Base-by-base conservation (phyloP, 495 filamentous ascomycete genomes). In the Articulospora tetracladia region DNA sequence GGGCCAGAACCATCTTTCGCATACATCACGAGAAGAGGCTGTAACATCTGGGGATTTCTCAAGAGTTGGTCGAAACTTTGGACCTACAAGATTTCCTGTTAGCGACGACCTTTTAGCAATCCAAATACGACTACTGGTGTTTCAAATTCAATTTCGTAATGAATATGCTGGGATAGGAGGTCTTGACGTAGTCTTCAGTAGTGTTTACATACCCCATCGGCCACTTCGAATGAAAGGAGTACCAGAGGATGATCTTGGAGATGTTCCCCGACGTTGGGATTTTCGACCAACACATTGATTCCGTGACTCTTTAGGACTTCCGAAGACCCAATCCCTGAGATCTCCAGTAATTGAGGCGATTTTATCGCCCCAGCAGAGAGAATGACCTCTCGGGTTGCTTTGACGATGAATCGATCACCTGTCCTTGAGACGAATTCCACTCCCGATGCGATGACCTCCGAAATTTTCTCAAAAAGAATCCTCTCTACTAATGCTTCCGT, bases 221-320 rank as follows among this genome's bases (percentile, higher is more conserved):
- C 48, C n/a, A n/a, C n/a, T 27, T 52, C 48, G 48, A 52, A 52
- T 23, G n/a, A n/a, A 27, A 55, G 28, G 17, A 32, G 28, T 13
- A 19, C 4, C 17, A 39, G 7, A 36, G 27, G 2, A 20, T 86
- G 83, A 66, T 86, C 82, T 61, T 84, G 82, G 75, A 84, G 83
- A 69, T 86, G 84, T 22, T 79, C 74, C 59, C 83, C 83, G 48
- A 86, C 80, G 47, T 81, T 81, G 0, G 82, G 81, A 28, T 83
- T 76, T 60, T 84, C 76, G 34, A 84, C 74, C 15, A 81, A 52
- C 19, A 79, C 80, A 69, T 78, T 68, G 55, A 86, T 76, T 23
- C 82, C 80, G 46, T 72, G 79, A 23, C 74, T 73, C 58, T 67
- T 59, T 1, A 78, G 67, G 11, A 76, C 61, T 25, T 71, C 19